Evolutionary conservation across 805 yeast genomes (phyloP).

Genomic region (Metschnikowia colocasiae): DNA sequence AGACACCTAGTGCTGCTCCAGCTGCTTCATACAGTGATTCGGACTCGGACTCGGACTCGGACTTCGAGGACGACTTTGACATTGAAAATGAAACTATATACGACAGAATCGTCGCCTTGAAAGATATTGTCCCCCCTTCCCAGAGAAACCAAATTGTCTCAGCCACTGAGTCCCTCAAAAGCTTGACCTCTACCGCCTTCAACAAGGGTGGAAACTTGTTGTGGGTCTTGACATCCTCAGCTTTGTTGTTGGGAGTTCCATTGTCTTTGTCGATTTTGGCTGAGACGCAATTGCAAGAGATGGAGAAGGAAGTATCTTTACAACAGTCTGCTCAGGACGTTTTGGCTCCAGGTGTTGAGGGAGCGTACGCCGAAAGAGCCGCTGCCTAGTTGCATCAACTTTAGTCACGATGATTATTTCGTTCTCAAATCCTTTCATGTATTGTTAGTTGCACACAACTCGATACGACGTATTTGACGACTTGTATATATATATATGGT

Average conservation of each 20-base stretch:
- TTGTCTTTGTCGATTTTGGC: slow-evolving; percentile 82
- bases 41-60: slow-evolving; percentile 51
- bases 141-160: slow-evolving; percentile 55
- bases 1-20: slow-evolving; percentile 26
- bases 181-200: slow-evolving; percentile 41
- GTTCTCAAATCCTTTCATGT: slow-evolving; percentile 2
- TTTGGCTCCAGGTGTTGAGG: slow-evolving; percentile 63
- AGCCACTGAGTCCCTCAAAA: slow-evolving; percentile 27
- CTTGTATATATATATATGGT: slow-evolving; percentile 22
- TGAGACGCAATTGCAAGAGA: slow-evolving; percentile 89
- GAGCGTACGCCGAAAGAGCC: slow-evolving; percentile 35
- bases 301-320: slow-evolving; percentile 86
- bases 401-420: slow-evolving; percentile 3
- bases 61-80: slow-evolving; percentile 67
- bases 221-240: slow-evolving; percentile 84
- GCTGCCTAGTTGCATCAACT: slow-evolving; percentile 17
- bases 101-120: slow-evolving; percentile 88
- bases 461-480: slow-evolving; percentile 18
- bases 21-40: slow-evolving; percentile 30
- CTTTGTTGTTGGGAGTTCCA: slow-evolving; percentile 88
- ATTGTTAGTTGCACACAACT: slow-evolving; percentile 1
- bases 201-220: slow-evolving; percentile 68
- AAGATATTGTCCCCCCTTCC: slow-evolving; percentile 86
- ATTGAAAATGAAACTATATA: slow-evolving; percentile 73
- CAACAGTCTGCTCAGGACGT: slow-evolving; percentile 76